phyloP scores from a whole-genome alignment of 352 stramenopile genomes.

The Pythium oligandrum region DNA sequence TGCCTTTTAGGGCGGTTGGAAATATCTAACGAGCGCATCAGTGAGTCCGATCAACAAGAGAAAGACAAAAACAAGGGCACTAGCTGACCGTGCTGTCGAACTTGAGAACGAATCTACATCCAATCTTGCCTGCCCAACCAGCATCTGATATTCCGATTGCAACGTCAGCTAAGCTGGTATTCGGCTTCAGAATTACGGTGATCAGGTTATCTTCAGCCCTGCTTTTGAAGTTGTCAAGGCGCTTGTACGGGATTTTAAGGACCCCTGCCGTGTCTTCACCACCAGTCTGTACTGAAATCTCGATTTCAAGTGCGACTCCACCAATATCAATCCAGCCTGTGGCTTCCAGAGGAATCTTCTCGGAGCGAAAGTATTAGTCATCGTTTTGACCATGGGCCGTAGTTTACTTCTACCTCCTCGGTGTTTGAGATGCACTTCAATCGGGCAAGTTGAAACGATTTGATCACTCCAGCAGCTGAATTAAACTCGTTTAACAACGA shows the following conservation, averaged over 20 bases:
- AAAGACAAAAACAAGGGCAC: too few species aligned
- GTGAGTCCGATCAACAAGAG: too few species aligned
- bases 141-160: background rate
- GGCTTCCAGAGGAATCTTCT: slow-evolving; percentile 7
- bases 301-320: slow-evolving; percentile 18
- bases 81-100: too few species aligned
- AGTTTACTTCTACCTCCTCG: too few species aligned
- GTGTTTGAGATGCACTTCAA: too few species aligned
- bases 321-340: slow-evolving; percentile 29
- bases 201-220: background rate
- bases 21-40: too few species aligned
- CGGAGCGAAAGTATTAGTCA: background rate
- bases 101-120: too few species aligned
- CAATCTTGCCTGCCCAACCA: too few species aligned
- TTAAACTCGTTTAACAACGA: slow-evolving; percentile 32
- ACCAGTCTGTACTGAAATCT: slow-evolving; percentile 7
- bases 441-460: slow-evolving; percentile 12
- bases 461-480: slow-evolving; percentile 19
- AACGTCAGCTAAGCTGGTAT: slow-evolving; percentile 5
- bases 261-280: slow-evolving; percentile 6
- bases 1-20: too few species aligned
- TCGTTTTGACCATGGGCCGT: too few species aligned
- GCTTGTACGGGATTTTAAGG: slow-evolving; percentile 22
- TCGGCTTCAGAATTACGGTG: slow-evolving; percentile 1
- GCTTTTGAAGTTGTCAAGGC: slow-evolving; percentile 1